Base-by-base conservation (phyloP, 176 grass and related monocot genomes). In the Triticum aestivum region DNA sequence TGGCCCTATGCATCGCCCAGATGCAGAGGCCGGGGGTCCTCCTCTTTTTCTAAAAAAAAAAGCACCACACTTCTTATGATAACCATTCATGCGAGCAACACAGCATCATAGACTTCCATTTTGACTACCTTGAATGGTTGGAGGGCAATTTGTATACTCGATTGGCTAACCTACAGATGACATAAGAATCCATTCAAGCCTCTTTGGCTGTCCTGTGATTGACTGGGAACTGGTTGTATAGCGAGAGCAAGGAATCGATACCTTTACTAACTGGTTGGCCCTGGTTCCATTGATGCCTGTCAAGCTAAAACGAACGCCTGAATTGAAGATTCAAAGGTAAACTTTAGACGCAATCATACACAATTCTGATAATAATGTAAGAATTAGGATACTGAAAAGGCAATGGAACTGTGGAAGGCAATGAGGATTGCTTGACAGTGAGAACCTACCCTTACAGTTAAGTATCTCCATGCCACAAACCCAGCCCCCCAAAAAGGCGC, bases 391-490 rank as follows among this genome's bases (percentile, higher is more conserved):
- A 18, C 1, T 3, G 10, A 51, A 18, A 73, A 73, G 23, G 69
- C 34, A 30, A 54, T n/a, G 14, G 23, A 58, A 21, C 4, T 8
- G 26, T 8, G 30, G 23, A 69, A 83, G 49, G 9, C 0, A 44
- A 29, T 11, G 17, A 6, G 13, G 65, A 44, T 70, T 45, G 5
- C 13, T 45, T 72, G 51, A 15, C 26, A 23, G 1, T 26, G 11
- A 62, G 51, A 33, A 62, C 51, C 5, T 62, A 86, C 65, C 54
- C 35, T 77, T 86, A 62, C 76, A 62, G 77, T 69, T 69, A 61
- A 91, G 26, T 37, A 84, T 80, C 75, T 80, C 85, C 89, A 91
- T 91, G 47, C 5, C 17, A 61, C 44, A 20, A 73, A 24, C 10
- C 44, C 26, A 70, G 21, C n/a, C 11, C 42, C 32, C 11, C 14